phyloP scores from a whole-genome alignment of 2,329 filamentous ascomycete species.

The Pseudocercospora cruenta region DNA sequence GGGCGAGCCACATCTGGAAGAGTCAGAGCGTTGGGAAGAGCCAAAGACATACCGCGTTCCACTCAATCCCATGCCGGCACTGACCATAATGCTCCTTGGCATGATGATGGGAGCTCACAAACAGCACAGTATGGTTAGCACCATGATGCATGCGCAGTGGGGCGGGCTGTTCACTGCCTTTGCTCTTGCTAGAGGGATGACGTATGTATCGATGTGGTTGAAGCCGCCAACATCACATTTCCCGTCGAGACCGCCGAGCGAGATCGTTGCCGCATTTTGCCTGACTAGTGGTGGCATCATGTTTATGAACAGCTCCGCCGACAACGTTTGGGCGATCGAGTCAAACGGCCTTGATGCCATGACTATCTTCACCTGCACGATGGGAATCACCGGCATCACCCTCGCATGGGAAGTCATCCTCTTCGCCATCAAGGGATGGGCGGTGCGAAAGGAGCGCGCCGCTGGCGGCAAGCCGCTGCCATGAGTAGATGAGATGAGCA shows the following conservation, averaged over 20 bases:
- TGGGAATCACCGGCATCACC: conserved; percentile 79
- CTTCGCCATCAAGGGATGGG: conserved; percentile 88
- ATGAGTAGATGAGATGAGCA: conserved; percentile 13
- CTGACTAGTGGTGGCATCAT: conserved; percentile 84
- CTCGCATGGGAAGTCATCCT: conserved; percentile 83
- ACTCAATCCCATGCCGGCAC: conserved; percentile 83
- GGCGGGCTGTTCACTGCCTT: conserved; percentile 81
- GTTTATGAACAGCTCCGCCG: conserved; percentile 86
- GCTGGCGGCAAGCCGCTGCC: conserved; percentile 16
- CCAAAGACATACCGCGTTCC: conserved; percentile 74
- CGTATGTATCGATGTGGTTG: conserved; percentile 79
- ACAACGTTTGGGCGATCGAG: conserved; percentile 77
- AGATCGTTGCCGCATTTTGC: conserved; percentile 85
- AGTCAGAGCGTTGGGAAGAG: conserved; percentile 54
- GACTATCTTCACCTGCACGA: conserved; percentile 88
- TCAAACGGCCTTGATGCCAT: conserved; percentile 80
- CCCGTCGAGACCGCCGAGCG: conserved; percentile 83
- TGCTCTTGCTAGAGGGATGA: conserved; percentile 74
- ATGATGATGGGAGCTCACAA: conserved; percentile 96
- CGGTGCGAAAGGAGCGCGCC: conserved; percentile 47
- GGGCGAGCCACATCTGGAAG: conserved; percentile 15
- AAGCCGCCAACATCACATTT: conserved; percentile 78
- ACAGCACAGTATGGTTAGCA: conserved; percentile 78
- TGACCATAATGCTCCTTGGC: conserved; percentile 84
- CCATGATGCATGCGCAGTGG: conserved; percentile 95